Percentiles rank a stretch among this genome's conserved stretches.
These are phyloP conservation scores for Lagenaria siceraria DNA, from an alignment of 306 rosid species.

Conservation along the genomic window DNA sequence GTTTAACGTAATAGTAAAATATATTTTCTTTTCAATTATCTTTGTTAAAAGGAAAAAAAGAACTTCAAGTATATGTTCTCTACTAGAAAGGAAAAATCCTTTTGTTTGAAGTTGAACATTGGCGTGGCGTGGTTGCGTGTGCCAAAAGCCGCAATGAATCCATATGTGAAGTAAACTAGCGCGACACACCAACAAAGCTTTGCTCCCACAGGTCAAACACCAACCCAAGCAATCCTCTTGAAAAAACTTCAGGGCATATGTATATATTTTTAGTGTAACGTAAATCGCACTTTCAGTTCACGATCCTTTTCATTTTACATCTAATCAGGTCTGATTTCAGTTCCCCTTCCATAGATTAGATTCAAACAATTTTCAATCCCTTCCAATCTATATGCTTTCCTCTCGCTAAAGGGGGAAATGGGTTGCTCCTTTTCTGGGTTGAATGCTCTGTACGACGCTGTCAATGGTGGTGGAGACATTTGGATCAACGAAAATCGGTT, in stretches of 20 bases:
- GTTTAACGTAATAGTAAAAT: too few species aligned
- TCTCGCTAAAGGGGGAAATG: slow-evolving; percentile 26
- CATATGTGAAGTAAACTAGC: background rate
- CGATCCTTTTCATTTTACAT: slow-evolving; percentile 5
- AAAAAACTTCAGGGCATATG: background rate
- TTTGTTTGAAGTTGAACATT: background rate
- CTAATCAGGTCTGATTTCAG: slow-evolving; percentile 42
- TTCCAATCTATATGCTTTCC: background rate
- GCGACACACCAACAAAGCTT: background rate
- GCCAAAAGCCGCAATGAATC: background rate
- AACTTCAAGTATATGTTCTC: background rate
- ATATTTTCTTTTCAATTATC: too few species aligned
- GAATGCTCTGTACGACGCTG: slow-evolving; percentile 81
- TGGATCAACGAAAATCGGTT: slow-evolving; percentile 97
- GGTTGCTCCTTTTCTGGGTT: slow-evolving; percentile 95
- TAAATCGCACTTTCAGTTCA: background rate
- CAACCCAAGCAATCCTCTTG: background rate
- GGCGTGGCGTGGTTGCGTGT: background rate
- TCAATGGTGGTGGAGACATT: slow-evolving; percentile 79
- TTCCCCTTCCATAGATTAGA: background rate
- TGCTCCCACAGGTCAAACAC: background rate
- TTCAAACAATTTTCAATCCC: background rate
- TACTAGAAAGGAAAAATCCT: background rate
- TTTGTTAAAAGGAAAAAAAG: too few species aligned
- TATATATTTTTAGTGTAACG: slow-evolving; percentile 1